Evolutionary conservation across 1,139 yeast genomes (phyloP), one percentile per base, ranked within the genome.

Genomic region (Eremothecium coryli): DNA sequence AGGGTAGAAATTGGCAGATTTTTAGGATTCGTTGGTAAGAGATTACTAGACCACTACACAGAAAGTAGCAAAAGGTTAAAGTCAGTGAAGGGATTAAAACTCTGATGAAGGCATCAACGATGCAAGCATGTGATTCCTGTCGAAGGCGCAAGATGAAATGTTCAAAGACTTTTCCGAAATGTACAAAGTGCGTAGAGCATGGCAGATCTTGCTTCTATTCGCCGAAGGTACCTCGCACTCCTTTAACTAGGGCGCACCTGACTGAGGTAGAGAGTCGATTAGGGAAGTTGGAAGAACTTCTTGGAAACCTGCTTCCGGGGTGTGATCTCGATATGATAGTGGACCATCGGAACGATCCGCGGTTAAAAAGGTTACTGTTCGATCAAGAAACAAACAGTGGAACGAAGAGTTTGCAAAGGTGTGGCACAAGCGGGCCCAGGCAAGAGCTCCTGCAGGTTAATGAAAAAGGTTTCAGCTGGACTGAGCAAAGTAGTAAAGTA

Each of bases 161-260:
- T 63, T 80, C 88, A 60, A 79, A 58, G 54, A 85, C 79, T 44
- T 66, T 61, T 25, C 95, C 95, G 4, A 71, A 72, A 44, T 84
- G 95, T 53, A 65, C 78, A 31, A 82, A 82, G 53, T 84, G 95
- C 60, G 59, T 68, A 12, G 75, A 71, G 37, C 85, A 82, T 52
- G 66, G 69, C 27, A 78, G 93, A 81, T 69, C 70, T 31, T 84
- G 95, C 57, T 62, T 72, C 4, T 84, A 84, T 55, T 74, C 82
- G 18, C 95, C 95, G 10, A 65, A 82, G 42, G 71, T 80, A 2
- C 78, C 80, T 21, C 63, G 95, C 39, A 76, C 88, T 5, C 95
- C 95, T 0, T 62, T 84, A 41, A 84, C 95, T 0, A 65, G 95
- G 46, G 85, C 81, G 13, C 81, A 80, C 60, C 63, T 84, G 44